phyloP scores from a whole-genome alignment of 1,284 basidiomycete genomes.

The Wolfiporia cocos region DNA sequence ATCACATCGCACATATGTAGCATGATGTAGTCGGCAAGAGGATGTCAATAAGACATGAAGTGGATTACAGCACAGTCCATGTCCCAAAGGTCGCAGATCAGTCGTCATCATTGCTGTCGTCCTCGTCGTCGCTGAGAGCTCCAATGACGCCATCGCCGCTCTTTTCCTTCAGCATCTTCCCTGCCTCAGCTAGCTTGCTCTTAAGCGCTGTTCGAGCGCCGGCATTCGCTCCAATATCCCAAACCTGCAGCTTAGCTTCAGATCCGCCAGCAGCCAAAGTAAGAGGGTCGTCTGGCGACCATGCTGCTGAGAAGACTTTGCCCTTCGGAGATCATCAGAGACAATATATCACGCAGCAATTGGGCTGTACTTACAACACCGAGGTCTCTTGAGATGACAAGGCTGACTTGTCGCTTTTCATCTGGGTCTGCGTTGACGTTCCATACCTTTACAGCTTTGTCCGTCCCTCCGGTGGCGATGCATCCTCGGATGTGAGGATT shows the following conservation, averaged over 20 bases:
- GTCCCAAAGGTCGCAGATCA: too few species aligned
- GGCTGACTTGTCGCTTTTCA: constrained; percentile 74
- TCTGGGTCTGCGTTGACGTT: constrained; percentile 71
- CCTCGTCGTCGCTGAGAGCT: constrained; percentile 64
- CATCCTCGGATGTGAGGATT: constrained; percentile 90
- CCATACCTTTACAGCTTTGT: constrained; percentile 95
- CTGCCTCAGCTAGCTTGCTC: constrained; percentile 64
- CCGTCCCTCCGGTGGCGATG: constrained; percentile 89
- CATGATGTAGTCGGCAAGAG: constrained; percentile 7
- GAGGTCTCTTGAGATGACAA: constrained; percentile 89
- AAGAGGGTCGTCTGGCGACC: constrained; percentile 92
- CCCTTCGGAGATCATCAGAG: constrained; percentile 47
- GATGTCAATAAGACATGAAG: too few species aligned
- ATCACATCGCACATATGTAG: constrained; percentile 11
- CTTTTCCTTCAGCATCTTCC: constrained; percentile 61
- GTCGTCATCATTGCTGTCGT: constrained; percentile 45
- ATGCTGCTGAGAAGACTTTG: constrained; percentile 89
- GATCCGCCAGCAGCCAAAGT: constrained; percentile 93
- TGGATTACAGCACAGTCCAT: too few species aligned
- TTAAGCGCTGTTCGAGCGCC: constrained; percentile 79
- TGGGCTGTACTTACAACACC: constrained; percentile 66
- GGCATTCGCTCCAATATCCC: constrained; percentile 82
- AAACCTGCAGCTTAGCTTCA: constrained; percentile 89
- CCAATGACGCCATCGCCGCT: constrained; percentile 66
- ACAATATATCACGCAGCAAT: background rate